Percentiles rank a stretch among this genome's conserved stretches.
Conservation (phyloP, 495 filamentous ascomycete genomes). For the Penicillium samsonianum region DNA sequence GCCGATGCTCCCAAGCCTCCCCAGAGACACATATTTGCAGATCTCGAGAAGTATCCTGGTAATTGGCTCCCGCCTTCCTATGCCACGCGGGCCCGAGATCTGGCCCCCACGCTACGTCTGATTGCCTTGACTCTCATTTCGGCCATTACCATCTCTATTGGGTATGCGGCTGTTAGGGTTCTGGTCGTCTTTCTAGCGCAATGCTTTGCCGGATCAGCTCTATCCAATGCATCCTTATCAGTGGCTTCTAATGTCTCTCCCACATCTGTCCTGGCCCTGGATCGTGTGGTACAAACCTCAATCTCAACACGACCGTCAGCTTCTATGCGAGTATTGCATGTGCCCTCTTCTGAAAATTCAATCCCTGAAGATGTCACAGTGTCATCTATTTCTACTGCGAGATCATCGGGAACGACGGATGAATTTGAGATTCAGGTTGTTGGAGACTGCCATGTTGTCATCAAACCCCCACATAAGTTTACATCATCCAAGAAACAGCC, state of each 20-base stretch:
- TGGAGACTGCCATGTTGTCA: slow-evolving; percentile 61
- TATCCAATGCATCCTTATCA: slow-evolving; percentile 26
- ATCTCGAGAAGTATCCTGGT: slow-evolving; percentile 34
- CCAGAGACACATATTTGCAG: slow-evolving; percentile 18
- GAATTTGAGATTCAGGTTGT: slow-evolving; percentile 62
- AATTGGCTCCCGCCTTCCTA: slow-evolving; percentile 32
- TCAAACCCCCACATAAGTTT: slow-evolving; percentile 57
- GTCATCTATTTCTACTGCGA: slow-evolving; percentile 20
- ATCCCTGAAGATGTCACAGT: slow-evolving; percentile 24
- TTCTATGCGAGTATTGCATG: slow-evolving; percentile 20
- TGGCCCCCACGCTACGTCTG: slow-evolving; percentile 43
- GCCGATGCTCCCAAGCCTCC: slow-evolving; percentile 15
- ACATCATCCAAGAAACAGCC: slow-evolving; percentile 49
- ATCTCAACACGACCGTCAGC: slow-evolving; percentile 27
- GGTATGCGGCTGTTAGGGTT: slow-evolving; percentile 34
- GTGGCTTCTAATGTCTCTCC: slow-evolving; percentile 14
- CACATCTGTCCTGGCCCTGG: slow-evolving; percentile 22
- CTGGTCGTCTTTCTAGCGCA: slow-evolving; percentile 30
- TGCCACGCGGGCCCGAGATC: slow-evolving; percentile 37
- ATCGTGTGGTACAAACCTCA: slow-evolving; percentile 28
- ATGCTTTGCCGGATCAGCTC: slow-evolving; percentile 26
- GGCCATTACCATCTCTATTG: slow-evolving; percentile 37
- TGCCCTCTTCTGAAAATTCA: slow-evolving; percentile 14
- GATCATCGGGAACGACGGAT: slow-evolving; percentile 25
- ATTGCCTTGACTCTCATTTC: slow-evolving; percentile 44